Percentiles rank a stretch among this genome's conserved stretches.
phyloP scores from a whole-genome alignment of 371 early-diverging fungal species.

The Mucor indicus region DNA sequence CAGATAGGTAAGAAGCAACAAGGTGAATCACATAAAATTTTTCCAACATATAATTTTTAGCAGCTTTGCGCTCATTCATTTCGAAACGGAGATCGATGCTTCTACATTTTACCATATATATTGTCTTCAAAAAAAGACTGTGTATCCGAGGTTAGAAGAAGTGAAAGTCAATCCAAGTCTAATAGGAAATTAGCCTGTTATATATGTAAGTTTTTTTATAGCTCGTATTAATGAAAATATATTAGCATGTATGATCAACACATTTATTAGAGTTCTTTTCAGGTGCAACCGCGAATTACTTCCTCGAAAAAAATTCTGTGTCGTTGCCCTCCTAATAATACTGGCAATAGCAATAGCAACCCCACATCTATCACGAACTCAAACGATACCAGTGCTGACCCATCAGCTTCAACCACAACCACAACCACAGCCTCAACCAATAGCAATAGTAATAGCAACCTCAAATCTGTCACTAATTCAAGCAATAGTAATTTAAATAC shows the following conservation, averaged over 20 bases:
- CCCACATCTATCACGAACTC: slow-evolving; percentile 1
- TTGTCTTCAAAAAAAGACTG: not conserved
- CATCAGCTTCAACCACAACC: not conserved
- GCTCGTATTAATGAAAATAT: slow-evolving; percentile 5
- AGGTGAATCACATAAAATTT: not conserved
- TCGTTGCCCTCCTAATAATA: slow-evolving; percentile 1
- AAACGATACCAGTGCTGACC: not conserved
- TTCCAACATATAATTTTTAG: not conserved
- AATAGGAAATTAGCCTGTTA: not conserved
- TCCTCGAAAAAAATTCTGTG: slow-evolving; percentile 2
- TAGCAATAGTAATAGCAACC: not conserved
- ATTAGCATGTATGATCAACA: slow-evolving; percentile 1
- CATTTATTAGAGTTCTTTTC: slow-evolving; percentile 4
- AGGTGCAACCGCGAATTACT: slow-evolving; percentile 3
- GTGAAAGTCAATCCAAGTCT: not conserved
- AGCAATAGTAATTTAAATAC: slow-evolving; percentile 4
- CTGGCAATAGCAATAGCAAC: slow-evolving; percentile 1
- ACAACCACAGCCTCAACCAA: not conserved
- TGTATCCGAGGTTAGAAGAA: not conserved
- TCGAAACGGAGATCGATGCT: not conserved
- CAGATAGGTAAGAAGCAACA: not conserved
- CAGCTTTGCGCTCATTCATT: slow-evolving; percentile 1
- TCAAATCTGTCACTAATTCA: not conserved
- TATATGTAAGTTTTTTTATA: slow-evolving; percentile 1
- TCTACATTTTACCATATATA: not conserved